These are phyloP conservation scores for Suzukiozyma palmioleophila DNA, from an alignment of 1,139 yeast genomes.

Conservation along the genomic window DNA sequence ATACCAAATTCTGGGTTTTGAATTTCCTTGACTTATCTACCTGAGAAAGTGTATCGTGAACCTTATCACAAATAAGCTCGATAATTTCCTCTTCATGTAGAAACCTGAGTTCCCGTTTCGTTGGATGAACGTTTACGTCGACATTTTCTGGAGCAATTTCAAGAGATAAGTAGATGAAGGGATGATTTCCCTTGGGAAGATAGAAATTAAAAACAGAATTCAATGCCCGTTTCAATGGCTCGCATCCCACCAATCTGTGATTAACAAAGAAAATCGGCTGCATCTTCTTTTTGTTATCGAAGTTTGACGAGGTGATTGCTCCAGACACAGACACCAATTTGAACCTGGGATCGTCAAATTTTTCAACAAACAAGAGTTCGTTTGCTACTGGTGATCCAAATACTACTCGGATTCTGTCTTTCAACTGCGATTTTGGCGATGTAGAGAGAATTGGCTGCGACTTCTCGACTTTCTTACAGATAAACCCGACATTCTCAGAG, in stretches of 20 bases:
- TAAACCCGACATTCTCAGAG: slow-evolving; percentile 62
- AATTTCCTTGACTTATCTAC: slow-evolving; percentile 70
- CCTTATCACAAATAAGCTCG: slow-evolving; percentile 46
- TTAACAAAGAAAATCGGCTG: slow-evolving; percentile 82
- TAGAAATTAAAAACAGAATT: slow-evolving; percentile 58
- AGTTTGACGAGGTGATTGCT: slow-evolving; percentile 68
- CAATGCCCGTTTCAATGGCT: slow-evolving; percentile 70
- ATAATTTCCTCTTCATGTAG: slow-evolving; percentile 83
- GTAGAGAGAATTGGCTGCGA: slow-evolving; percentile 54
- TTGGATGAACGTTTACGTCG: slow-evolving; percentile 95
- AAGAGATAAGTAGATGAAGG: slow-evolving; percentile 73
- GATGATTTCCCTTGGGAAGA: slow-evolving; percentile 75
- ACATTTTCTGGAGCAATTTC: slow-evolving; percentile 62
- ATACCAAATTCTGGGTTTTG: slow-evolving; percentile 55
- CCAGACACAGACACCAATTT: slow-evolving; percentile 57
- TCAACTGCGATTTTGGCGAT: slow-evolving; percentile 40
- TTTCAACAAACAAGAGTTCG: slow-evolving; percentile 50
- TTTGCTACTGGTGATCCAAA: slow-evolving; percentile 70
- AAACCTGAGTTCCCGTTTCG: slow-evolving; percentile 88
- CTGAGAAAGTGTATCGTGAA: slow-evolving; percentile 51
- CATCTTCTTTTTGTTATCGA: slow-evolving; percentile 58
- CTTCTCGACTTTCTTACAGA: slow-evolving; percentile 76
- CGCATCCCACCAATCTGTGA: slow-evolving; percentile 76
- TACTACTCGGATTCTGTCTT: slow-evolving; percentile 69
- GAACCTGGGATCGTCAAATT: slow-evolving; percentile 14